A percentile compares a stretch with the other conserved stretches of the same genome.
phyloP scores from a whole-genome alignment of 2,329 filamentous ascomycete species.

The Sporothrix brasiliensis region DNA sequence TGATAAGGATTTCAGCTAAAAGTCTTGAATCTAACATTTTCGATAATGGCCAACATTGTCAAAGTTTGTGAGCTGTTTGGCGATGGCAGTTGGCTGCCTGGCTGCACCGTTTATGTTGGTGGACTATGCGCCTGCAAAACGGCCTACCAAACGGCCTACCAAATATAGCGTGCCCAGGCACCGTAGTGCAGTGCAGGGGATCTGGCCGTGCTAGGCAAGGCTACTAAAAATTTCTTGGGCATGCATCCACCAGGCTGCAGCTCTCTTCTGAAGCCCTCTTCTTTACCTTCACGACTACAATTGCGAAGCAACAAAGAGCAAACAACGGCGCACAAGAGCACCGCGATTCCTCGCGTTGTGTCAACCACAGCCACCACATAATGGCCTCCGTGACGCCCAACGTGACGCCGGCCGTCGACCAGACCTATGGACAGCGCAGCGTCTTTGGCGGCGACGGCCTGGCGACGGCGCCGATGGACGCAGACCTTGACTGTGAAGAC shows the following conservation, averaged over 20 bases:
- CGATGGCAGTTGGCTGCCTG: not conserved
- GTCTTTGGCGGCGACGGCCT: slow-evolving; percentile 68
- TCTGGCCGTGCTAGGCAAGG: slow-evolving; percentile 22
- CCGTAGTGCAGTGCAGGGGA: not conserved
- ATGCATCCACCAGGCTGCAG: slow-evolving; percentile 7
- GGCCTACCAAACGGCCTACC: not conserved
- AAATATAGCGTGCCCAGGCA: slow-evolving; percentile 7
- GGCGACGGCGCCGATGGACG: slow-evolving; percentile 50
- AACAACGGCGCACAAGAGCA: not conserved
- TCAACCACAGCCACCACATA: not conserved
- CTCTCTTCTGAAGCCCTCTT: not conserved
- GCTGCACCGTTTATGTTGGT: not conserved
- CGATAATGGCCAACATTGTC: no score
- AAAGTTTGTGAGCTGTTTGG: not conserved
- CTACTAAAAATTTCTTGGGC: slow-evolving; percentile 14
- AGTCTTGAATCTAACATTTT: no score
- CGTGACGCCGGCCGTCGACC: slow-evolving; percentile 52
- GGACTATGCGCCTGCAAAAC: no score
- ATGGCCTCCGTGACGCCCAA: slow-evolving; percentile 36
- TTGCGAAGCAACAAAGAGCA: not conserved
- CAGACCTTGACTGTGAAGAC: slow-evolving; percentile 68
- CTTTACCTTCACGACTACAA: slow-evolving; percentile 15
- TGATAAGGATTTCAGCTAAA: no score
- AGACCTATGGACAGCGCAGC: slow-evolving; percentile 70
- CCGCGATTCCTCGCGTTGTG: not conserved